phyloP scores from a whole-genome alignment of 1,284 basidiomycete species.

The Ustilago curta region DNA sequence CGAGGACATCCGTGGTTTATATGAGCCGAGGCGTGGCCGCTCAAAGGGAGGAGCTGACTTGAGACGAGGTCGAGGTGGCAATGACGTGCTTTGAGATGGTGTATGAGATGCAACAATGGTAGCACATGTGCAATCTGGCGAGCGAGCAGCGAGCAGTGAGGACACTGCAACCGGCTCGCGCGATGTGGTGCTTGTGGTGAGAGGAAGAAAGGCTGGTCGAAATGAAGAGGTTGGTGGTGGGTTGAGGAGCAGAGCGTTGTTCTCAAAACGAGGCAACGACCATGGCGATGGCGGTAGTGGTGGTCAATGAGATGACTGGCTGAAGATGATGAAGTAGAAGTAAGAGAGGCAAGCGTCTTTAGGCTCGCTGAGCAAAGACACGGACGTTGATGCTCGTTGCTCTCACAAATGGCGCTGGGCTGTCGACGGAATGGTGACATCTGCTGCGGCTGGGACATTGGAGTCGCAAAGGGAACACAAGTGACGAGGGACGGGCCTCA shows the following conservation, averaged over 20 bases:
- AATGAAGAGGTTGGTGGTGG: slow-evolving; percentile 4
- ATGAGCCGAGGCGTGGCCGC: neutral
- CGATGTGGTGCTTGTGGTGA: neutral
- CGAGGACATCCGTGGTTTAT: slow-evolving; percentile 1
- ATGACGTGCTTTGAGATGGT: too few species aligned
- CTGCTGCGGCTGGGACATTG: neutral
- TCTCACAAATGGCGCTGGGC: neutral
- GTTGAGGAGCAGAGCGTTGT: neutral
- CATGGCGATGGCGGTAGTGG: neutral
- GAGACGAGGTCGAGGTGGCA: too few species aligned
- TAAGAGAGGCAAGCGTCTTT: too few species aligned
- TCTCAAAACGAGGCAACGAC: neutral
- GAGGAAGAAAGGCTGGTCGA: neutral
- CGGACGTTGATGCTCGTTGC: neutral
- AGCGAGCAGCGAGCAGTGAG: neutral
- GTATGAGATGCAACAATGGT: too few species aligned
- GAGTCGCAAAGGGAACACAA: neutral
- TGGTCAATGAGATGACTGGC: neutral
- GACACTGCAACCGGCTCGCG: neutral
- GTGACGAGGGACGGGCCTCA: neutral
- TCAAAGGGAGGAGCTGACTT: neutral
- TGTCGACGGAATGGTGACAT: neutral
- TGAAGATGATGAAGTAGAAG: neutral
- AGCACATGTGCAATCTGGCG: neutral
- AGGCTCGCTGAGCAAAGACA: neutral